A percentile compares a stretch with the other conserved stretches of the same genome.
Evolutionary conservation across 2,329 filamentous ascomycete species (phyloP).

Genomic region (Botryotinia narcissicola): DNA sequence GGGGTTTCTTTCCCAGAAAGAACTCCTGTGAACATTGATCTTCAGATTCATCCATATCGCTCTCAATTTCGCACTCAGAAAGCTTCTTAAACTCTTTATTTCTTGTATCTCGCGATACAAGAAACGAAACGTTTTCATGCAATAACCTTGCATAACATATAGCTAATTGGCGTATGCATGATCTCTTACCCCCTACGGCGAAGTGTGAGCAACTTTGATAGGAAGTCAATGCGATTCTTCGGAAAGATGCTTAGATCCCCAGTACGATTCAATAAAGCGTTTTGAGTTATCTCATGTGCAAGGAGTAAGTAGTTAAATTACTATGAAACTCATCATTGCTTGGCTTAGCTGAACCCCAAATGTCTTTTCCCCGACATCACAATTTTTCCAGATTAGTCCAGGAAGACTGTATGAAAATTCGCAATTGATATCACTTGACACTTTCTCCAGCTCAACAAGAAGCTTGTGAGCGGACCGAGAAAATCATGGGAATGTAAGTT

Average conservation of each 20-base stretch:
- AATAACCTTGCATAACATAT: too few species aligned
- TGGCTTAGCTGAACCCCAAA: not conserved
- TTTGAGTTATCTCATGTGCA: not conserved
- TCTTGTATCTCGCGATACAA: too few species aligned
- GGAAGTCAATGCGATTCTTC: not conserved
- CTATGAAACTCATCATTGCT: fast-evolving
- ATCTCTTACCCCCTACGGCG: too few species aligned
- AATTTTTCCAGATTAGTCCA: not conserved
- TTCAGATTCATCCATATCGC: too few species aligned
- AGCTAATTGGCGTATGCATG: too few species aligned
- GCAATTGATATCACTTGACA: not conserved
- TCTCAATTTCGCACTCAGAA: too few species aligned
- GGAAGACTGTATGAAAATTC: not conserved
- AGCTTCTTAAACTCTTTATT: too few species aligned
- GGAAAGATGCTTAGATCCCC: not conserved
- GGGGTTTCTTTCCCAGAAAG: too few species aligned
- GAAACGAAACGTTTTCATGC: too few species aligned
- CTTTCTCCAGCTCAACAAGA: not conserved
- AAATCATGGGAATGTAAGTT: not conserved
- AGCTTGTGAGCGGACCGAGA: not conserved
- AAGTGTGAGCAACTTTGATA: not conserved
- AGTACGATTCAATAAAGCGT: not conserved
- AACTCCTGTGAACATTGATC: too few species aligned
- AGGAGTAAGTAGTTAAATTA: not conserved
- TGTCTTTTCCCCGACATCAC: not conserved